Percentiles rank a stretch among this genome's conserved stretches.
phyloP scores from a whole-genome alignment of 306 rosid genomes.

The Malus fusca region DNA sequence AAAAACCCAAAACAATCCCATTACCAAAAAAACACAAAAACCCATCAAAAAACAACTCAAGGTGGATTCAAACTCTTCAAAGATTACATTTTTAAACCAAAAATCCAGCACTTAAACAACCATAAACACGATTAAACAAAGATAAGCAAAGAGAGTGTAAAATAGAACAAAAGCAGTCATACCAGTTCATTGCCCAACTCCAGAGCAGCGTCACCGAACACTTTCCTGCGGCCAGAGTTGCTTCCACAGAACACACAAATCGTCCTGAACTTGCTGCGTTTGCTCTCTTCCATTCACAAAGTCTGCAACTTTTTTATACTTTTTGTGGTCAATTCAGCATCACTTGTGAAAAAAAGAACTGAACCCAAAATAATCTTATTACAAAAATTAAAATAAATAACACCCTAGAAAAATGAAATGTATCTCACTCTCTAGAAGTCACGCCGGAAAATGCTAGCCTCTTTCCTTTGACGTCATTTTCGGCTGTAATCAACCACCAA shows the following conservation, averaged over 20 bases:
- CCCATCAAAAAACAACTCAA: slow-evolving; percentile 9
- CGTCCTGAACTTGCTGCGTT: slow-evolving; percentile 61
- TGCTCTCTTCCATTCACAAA: slow-evolving; percentile 59
- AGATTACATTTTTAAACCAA: slow-evolving; percentile 3
- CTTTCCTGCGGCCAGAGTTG: slow-evolving; percentile 71
- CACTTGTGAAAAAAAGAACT: slow-evolving; percentile 17
- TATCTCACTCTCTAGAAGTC: slow-evolving; percentile 31
- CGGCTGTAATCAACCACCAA: slow-evolving; percentile 35
- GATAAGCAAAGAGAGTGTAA: background rate
- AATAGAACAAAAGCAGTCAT: slow-evolving; percentile 3
- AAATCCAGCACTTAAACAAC: background rate
- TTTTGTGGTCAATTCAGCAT: slow-evolving; percentile 24
- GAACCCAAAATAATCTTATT: background rate
- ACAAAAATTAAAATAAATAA: background rate
- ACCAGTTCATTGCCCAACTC: slow-evolving; percentile 85
- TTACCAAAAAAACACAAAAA: slow-evolving; percentile 8
- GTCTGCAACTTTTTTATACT: slow-evolving; percentile 11
- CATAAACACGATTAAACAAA: slow-evolving; percentile 6
- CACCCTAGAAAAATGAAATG: slow-evolving; percentile 21
- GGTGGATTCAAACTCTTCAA: background rate
- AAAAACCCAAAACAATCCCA: background rate
- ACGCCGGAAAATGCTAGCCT: slow-evolving; percentile 55
- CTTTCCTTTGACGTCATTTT: slow-evolving; percentile 29
- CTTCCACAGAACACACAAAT: slow-evolving; percentile 93
- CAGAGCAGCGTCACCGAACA: slow-evolving; percentile 75